A percentile compares a stretch with the other conserved stretches of the same genome.
Evolutionary conservation across 192 early-diverging fungal species (phyloP).

Genomic region (Rhizoclosmatium globosum): DNA sequence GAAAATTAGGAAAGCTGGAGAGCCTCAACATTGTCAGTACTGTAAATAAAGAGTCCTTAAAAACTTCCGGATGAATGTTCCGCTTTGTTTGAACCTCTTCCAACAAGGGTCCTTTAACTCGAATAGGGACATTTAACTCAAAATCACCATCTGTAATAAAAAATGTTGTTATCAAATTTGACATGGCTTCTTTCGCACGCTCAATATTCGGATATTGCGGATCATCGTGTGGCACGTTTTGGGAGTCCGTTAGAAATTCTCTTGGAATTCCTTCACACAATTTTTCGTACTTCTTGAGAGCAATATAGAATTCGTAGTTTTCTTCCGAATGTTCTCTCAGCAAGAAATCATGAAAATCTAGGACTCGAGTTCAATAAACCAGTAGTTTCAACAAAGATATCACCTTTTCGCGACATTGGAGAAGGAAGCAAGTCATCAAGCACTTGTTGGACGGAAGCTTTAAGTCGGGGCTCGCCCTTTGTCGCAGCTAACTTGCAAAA

Average conservation of each 20-base stretch:
- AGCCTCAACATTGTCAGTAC: conserved; percentile 36
- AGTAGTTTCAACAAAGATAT: neutral
- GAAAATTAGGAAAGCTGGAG: conserved; percentile 41
- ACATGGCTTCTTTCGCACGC: neutral
- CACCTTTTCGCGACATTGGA: conserved; percentile 15
- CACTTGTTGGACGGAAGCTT: conserved; percentile 14
- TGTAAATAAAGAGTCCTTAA: conserved; percentile 26
- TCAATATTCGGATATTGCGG: neutral
- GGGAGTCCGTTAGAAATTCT: neutral
- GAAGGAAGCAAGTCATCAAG: conserved; percentile 10
- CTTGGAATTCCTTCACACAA: conserved; percentile 6
- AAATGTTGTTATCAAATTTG: conserved; percentile 28
- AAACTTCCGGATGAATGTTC: conserved; percentile 43
- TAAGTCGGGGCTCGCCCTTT: conserved; percentile 16
- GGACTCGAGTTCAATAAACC: neutral
- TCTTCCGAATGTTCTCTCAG: conserved; percentile 22
- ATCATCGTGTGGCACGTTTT: neutral
- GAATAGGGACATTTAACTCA: conserved; percentile 43
- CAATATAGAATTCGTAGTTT: conserved; percentile 29
- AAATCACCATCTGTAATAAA: conserved; percentile 7
- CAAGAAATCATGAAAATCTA: conserved; percentile 34
- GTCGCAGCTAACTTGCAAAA: conserved; percentile 35
- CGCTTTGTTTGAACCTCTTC: conserved; percentile 9
- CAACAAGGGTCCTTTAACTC: conserved; percentile 10
- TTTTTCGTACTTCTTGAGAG: conserved; percentile 25